Evolutionary conservation across 1,284 basidiomycete species (phyloP).

Genomic region (Pseudozyma pruni): DNA sequence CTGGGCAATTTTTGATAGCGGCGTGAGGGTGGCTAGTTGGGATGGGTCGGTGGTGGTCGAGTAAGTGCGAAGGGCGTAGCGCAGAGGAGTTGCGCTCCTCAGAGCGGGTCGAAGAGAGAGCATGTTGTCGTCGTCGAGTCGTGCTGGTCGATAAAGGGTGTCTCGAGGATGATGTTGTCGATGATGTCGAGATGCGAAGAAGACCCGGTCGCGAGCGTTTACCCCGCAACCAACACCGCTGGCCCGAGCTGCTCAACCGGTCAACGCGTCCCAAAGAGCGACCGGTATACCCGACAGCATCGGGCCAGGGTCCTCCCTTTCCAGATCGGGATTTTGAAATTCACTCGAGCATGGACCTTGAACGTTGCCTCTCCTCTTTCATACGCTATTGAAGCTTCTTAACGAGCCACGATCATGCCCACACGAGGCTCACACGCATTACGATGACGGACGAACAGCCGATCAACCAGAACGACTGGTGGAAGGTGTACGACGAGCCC

Average conservation of each 20-base stretch:
- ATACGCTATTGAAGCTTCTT: not conserved
- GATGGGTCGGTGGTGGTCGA: conserved; percentile 25
- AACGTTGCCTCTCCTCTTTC: not conserved
- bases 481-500: conserved; percentile 38
- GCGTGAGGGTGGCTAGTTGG: conserved; percentile 26
- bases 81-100: conserved; percentile 2
- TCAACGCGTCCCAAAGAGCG: not conserved
- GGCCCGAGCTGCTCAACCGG: conserved; percentile 9
- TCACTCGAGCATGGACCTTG: not conserved
- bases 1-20: conserved; percentile 24
- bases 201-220: conserved; percentile 7
- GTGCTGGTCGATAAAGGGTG: too few species aligned
- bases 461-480: conserved; percentile 41
- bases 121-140: too few species aligned
- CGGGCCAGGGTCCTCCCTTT: not conserved
- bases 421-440: not conserved
- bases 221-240: conserved; percentile 13
- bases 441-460: conserved; percentile 33
- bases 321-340: conserved; percentile 31
- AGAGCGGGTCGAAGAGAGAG: conserved; percentile 14
- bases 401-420: not conserved
- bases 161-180: not conserved
- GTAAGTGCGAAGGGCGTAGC: conserved; percentile 25
- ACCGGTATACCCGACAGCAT: conserved; percentile 25
- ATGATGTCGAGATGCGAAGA: conserved; percentile 1